Evolutionary conservation across 2,329 filamentous ascomycete genomes (phyloP).

Genomic region (Colletotrichum cereale): DNA sequence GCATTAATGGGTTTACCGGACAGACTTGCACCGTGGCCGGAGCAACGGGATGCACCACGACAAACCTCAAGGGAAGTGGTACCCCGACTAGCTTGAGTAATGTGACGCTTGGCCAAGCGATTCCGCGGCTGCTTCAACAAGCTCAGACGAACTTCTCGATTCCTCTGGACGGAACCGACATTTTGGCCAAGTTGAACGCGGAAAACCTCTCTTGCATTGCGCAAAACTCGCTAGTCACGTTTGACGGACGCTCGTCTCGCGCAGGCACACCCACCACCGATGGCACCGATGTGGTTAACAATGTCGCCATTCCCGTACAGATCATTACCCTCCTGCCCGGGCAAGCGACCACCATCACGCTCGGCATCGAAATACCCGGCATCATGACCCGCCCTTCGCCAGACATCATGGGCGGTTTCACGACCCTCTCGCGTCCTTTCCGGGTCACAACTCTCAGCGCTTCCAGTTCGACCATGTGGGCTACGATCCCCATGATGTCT

Average conservation of each 20-base stretch:
- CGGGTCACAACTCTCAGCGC: slow-evolving; percentile 28
- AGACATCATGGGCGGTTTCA: slow-evolving; percentile 42
- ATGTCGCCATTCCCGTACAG: slow-evolving; percentile 40
- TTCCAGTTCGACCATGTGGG: slow-evolving; percentile 48
- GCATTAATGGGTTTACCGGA: slow-evolving; percentile 86
- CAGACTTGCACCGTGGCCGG: slow-evolving; percentile 62
- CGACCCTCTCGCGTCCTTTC: slow-evolving; percentile 45
- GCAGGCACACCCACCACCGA: slow-evolving; percentile 47
- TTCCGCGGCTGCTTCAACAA: slow-evolving; percentile 79
- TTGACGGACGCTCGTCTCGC: slow-evolving; percentile 69
- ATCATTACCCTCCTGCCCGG: slow-evolving; percentile 47
- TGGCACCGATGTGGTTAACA: slow-evolving; percentile 40
- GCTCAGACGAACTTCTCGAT: slow-evolving; percentile 80
- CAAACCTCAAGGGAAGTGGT: slow-evolving; percentile 56
- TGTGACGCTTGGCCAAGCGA: slow-evolving; percentile 83
- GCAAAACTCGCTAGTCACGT: slow-evolving; percentile 90
- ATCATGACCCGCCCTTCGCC: slow-evolving; percentile 35
- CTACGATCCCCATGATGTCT: slow-evolving; percentile 47
- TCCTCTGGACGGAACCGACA: slow-evolving; percentile 75
- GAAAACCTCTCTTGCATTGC: slow-evolving; percentile 83
- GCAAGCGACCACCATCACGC: slow-evolving; percentile 49
- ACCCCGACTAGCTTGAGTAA: slow-evolving; percentile 63
- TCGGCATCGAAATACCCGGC: slow-evolving; percentile 45
- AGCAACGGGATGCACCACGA: slow-evolving; percentile 66
- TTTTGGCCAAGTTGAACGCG: slow-evolving; percentile 82